Evolutionary conservation across 1,284 basidiomycete species (phyloP), one percentile per base, ranked within the genome.

Genomic region (Apiotrichum porosum): DNA sequence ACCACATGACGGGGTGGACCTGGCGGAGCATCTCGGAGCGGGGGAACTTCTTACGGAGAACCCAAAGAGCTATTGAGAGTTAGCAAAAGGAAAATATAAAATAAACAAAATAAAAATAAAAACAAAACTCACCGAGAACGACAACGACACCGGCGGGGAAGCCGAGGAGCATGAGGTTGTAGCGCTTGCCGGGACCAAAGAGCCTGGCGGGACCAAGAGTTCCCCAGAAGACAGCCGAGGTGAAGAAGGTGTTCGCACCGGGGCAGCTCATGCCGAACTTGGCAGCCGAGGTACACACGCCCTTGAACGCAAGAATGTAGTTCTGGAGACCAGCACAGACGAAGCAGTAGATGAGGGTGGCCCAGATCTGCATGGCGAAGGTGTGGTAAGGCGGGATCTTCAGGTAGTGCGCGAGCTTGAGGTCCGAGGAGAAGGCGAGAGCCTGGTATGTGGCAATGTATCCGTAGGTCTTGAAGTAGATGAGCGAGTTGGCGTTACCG

Each of bases 61-160:
- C 44, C 17, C 15, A 52, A 6, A 17, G 10, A 37, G 53, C 26
- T 28, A n/a, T n/a, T n/a, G n/a, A n/a, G n/a, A n/a, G n/a, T n/a
- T n/a, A n/a, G n/a, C n/a, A n/a, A n/a, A n/a, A n/a, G n/a, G 34
- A 24, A 33, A 33, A 28, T 28, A 28, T 28, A 12, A n/a, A n/a
- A n/a, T n/a, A n/a, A n/a, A n/a, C n/a, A n/a, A n/a, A n/a, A n/a
- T n/a, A n/a, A n/a, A n/a, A n/a, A n/a, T n/a, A n/a, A n/a, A n/a
- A n/a, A n/a, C n/a, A n/a, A n/a, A 6, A 28, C 26, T 28, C 26
- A 28, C 26, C 9, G n/a, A 54, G 19, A 21, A 87, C 86, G 5
- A 82, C 72, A 52, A 85, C 37, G 17, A 82, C 78, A 40, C 88
- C 88, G 54, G 86, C 71, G 52, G 83, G 76, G 79, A 90, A 87